Evolutionary conservation across 2,329 filamentous ascomycete species (phyloP).

Genomic region (Metarhizium robertsii): DNA sequence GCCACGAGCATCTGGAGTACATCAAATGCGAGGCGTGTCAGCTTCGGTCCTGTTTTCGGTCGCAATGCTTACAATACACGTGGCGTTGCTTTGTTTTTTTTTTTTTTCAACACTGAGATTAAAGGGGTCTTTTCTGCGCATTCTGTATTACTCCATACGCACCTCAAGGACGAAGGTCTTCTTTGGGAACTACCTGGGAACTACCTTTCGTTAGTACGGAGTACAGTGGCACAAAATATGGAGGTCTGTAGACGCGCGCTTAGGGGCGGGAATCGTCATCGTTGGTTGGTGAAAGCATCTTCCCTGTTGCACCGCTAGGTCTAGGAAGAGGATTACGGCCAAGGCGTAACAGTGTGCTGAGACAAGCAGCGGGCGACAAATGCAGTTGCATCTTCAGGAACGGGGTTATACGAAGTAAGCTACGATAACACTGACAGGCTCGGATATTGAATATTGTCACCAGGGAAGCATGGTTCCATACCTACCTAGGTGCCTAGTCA

Average conservation of each 20-base stretch:
- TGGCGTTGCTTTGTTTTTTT: neutral
- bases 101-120: neutral
- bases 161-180: neutral
- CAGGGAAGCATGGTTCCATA: neutral
- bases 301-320: neutral
- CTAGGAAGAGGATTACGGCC: too few species aligned
- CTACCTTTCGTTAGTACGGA: neutral
- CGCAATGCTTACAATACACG: neutral
- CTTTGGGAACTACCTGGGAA: neutral
- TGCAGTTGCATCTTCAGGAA: neutral
- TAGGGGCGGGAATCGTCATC: neutral
- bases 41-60: neutral
- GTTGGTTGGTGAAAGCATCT: neutral
- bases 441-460: neutral
- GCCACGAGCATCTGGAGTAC: neutral
- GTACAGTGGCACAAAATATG: neutral
- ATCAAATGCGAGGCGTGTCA: neutral
- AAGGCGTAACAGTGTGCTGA: neutral
- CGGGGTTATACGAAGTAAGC: neutral
- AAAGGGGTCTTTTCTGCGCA: neutral
- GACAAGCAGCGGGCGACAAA: neutral
- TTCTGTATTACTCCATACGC: neutral
- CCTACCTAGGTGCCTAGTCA: too few species aligned
- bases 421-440: neutral
- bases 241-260: slow-evolving; percentile 8